Evolutionary conservation across 768 basidiomycete genomes (phyloP).

Genomic region (Hydnum rufescens): DNA sequence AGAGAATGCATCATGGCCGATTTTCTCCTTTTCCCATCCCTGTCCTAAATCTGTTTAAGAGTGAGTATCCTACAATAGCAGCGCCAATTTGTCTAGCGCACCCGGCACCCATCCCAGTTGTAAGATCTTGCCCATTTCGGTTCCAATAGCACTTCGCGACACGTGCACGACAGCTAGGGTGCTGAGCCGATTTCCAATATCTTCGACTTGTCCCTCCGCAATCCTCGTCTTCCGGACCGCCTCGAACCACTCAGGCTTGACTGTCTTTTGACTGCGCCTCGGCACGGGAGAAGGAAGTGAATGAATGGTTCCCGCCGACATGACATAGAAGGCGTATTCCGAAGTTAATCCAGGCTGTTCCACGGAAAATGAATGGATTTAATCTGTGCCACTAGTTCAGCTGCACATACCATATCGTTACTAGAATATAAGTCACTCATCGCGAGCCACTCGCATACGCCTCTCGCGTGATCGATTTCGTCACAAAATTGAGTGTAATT

Average conservation of each 20-base stretch:
- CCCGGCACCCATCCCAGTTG: too few species aligned
- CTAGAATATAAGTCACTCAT: constrained; percentile 39
- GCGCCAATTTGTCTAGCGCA: too few species aligned
- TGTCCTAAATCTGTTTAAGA: too few species aligned
- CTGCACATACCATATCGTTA: constrained; percentile 29
- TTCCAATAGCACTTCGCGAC: too few species aligned
- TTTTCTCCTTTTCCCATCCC: too few species aligned
- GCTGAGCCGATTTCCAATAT: too few species aligned
- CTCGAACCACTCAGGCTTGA: constrained; percentile 77
- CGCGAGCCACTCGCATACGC: constrained; percentile 54
- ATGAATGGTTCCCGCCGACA: constrained; percentile 69
- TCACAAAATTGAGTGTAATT: constrained; percentile 77
- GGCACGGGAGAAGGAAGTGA: constrained; percentile 73
- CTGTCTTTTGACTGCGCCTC: constrained; percentile 57
- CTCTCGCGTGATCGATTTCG: constrained; percentile 52
- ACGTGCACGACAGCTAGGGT: too few species aligned
- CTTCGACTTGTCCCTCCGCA: too few species aligned
- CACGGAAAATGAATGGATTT: constrained; percentile 8
- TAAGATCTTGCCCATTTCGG: too few species aligned
- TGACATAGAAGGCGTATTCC: constrained; percentile 72
- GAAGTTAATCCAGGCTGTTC: constrained; percentile 20
- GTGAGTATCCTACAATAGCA: too few species aligned
- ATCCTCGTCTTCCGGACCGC: too few species aligned
- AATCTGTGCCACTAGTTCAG: constrained; percentile 19
- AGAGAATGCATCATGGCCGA: too few species aligned